Conservation (phyloP, 2,329 filamentous ascomycete species). For the Teratosphaeria destructans region DNA sequence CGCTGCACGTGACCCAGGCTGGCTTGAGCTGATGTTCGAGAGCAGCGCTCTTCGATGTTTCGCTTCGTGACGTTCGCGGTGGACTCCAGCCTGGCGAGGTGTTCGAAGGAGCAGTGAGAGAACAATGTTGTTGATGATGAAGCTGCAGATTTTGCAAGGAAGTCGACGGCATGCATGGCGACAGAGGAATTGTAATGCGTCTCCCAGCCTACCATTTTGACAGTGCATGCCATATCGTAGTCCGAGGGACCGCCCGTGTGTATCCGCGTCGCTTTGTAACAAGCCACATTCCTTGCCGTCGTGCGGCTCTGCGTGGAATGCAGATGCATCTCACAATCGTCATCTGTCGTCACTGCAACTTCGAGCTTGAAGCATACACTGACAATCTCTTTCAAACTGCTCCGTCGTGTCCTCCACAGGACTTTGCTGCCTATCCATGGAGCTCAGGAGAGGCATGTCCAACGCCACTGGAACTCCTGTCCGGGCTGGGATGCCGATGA, state of each 20-base stretch:
- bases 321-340: not conserved
- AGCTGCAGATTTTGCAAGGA: not conserved
- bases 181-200: constrained; percentile 16
- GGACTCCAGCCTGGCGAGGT: not conserved
- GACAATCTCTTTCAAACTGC: not conserved
- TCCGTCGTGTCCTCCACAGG: not conserved
- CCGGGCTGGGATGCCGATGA: not conserved
- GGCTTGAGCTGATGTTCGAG: not conserved
- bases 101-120: not conserved
- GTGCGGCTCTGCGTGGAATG: not conserved
- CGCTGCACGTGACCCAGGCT: not conserved
- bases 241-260: constrained; percentile 11
- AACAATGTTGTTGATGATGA: not conserved
- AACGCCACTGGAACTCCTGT: not conserved
- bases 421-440: not conserved
- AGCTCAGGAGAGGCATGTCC: not conserved
- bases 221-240: constrained; percentile 16
- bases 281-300: constrained; percentile 3
- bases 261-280: constrained; percentile 5
- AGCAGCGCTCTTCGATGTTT: not conserved
- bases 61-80: not conserved
- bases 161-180: constrained; percentile 4
- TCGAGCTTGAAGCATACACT: not conserved
- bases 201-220: constrained; percentile 7
- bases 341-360: not conserved